A percentile compares a stretch with the other conserved stretches of the same genome.
phyloP scores from a whole-genome alignment of 1,284 basidiomycete genomes.

The Boletus hoseneyae region DNA sequence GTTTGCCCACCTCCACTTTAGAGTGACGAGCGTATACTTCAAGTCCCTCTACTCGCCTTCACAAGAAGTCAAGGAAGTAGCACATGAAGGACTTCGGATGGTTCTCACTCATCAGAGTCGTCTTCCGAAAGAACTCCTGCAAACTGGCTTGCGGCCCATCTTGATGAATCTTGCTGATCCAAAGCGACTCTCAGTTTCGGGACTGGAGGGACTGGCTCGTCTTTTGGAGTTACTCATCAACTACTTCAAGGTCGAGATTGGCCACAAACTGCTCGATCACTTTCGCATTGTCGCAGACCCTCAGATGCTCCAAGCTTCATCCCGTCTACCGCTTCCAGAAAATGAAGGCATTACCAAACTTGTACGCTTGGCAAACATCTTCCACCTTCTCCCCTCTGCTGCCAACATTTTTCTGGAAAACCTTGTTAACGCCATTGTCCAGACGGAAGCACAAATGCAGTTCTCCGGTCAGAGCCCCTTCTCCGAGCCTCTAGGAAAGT shows the following conservation, averaged over 20 bases:
- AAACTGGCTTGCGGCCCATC: slow-evolving; percentile 93
- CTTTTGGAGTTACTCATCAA: slow-evolving; percentile 94
- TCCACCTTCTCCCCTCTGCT: slow-evolving; percentile 90
- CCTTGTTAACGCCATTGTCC: slow-evolving; percentile 86
- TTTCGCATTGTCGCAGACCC: slow-evolving; percentile 88
- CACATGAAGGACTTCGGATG: slow-evolving; percentile 90
- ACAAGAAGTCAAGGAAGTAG: slow-evolving; percentile 93
- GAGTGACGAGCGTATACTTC: slow-evolving; percentile 96
- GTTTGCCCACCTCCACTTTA: slow-evolving; percentile 31
- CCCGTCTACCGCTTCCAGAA: slow-evolving; percentile 77
- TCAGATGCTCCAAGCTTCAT: slow-evolving; percentile 78
- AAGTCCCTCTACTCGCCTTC: slow-evolving; percentile 95
- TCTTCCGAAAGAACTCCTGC: slow-evolving; percentile 93
- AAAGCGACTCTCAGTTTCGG: slow-evolving; percentile 90
- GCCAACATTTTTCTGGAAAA: slow-evolving; percentile 92
- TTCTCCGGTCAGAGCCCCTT: slow-evolving; percentile 91
- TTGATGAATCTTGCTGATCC: slow-evolving; percentile 98
- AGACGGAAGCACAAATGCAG: slow-evolving; percentile 89
- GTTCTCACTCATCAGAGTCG: slow-evolving; percentile 89
- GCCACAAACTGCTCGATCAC: slow-evolving; percentile 95
- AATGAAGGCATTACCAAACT: slow-evolving; percentile 93
- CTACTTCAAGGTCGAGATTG: slow-evolving; percentile 99
- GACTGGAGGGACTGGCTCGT: slow-evolving; percentile 93
- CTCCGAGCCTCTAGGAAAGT: slow-evolving; percentile 90
- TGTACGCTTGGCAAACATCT: slow-evolving; percentile 93